These are phyloP conservation scores for Haberlea rhodopensis DNA, from an alignment of 257 asterid genomes.

Conservation along the genomic window DNA sequence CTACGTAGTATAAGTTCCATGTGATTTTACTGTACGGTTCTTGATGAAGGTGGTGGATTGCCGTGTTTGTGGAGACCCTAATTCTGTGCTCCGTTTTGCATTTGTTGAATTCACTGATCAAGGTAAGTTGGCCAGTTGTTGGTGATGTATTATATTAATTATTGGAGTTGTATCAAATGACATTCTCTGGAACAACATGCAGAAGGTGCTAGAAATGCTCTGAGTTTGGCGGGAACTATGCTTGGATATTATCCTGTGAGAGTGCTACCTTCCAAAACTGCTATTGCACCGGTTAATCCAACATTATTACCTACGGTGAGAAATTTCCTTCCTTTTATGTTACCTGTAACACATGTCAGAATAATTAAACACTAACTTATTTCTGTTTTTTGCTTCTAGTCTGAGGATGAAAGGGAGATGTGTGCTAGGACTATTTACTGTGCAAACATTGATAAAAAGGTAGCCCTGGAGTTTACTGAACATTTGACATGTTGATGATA, in stretches of 20 bases:
- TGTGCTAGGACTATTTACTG: conserved; percentile 83
- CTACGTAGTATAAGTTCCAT: conserved; percentile 6
- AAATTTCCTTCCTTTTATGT: conserved; percentile 5
- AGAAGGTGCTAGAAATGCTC: conserved; percentile 73
- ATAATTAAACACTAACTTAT: conserved; percentile 21
- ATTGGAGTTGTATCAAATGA: conserved; percentile 9
- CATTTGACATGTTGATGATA: background rate
- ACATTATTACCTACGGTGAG: conserved; percentile 72
- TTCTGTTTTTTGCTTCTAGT: conserved; percentile 36
- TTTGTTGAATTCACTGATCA: conserved; percentile 69
- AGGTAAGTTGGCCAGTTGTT: conserved; percentile 37
- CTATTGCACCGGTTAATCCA: conserved; percentile 77
- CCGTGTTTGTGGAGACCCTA: conserved; percentile 80
- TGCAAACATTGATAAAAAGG: conserved; percentile 79
- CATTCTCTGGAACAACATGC: conserved; percentile 28
- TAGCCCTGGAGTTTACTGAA: conserved; percentile 21
- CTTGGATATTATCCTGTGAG: conserved; percentile 76
- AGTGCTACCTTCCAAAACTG: conserved; percentile 79
- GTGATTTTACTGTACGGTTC: background rate
- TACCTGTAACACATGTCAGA: background rate
- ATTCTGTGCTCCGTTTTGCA: conserved; percentile 76
- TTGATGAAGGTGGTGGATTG: conserved; percentile 70
- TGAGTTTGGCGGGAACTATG: conserved; percentile 71
- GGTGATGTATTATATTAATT: conserved; percentile 14
- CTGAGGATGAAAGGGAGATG: conserved; percentile 91